These are phyloP conservation scores for Lachnellula cervina DNA, from an alignment of 2,329 filamentous ascomycete species.

Conservation along the genomic window DNA sequence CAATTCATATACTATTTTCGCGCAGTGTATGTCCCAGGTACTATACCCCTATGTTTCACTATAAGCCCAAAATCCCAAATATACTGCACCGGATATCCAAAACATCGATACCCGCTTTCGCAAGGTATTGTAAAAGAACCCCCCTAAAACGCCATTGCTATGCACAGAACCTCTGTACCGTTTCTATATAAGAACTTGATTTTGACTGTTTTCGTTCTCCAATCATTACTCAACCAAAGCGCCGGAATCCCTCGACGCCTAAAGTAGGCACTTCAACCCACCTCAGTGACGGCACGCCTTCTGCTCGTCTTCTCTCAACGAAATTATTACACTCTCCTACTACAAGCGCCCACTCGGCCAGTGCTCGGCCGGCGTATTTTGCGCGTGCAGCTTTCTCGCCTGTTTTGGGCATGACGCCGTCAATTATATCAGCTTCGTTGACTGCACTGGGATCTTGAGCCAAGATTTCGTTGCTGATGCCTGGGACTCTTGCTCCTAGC, in stretches of 20 bases:
- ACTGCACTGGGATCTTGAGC: conserved; percentile 20
- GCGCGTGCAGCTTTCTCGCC: conserved; percentile 33
- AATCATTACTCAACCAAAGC: conserved; percentile 15
- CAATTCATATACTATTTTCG: no score
- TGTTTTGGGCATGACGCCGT: conserved; percentile 1
- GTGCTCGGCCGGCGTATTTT: conserved; percentile 64
- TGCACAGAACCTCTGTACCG: no score
- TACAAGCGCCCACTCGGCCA: conserved; percentile 74
- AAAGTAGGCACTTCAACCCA: conserved; percentile 67
- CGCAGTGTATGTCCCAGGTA: no score
- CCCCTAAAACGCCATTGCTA: no score
- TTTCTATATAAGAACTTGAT: no score
- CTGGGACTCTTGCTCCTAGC: conserved; percentile 39
- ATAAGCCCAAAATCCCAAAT: no score
- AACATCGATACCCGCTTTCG: no score
- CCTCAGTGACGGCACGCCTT: conserved; percentile 61
- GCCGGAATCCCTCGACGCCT: conserved; percentile 57
- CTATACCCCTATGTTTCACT: no score
- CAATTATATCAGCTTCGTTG: conserved; percentile 7
- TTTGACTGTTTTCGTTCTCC: no score
- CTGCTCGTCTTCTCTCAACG: conserved; percentile 67
- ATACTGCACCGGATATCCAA: no score
- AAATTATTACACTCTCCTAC: conserved; percentile 78
- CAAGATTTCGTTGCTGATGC: conserved; percentile 22
- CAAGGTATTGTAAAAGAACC: no score